These are phyloP conservation scores for Aspergillus neotritici DNA, from an alignment of 2,329 filamentous ascomycete species.

Conservation along the genomic window DNA sequence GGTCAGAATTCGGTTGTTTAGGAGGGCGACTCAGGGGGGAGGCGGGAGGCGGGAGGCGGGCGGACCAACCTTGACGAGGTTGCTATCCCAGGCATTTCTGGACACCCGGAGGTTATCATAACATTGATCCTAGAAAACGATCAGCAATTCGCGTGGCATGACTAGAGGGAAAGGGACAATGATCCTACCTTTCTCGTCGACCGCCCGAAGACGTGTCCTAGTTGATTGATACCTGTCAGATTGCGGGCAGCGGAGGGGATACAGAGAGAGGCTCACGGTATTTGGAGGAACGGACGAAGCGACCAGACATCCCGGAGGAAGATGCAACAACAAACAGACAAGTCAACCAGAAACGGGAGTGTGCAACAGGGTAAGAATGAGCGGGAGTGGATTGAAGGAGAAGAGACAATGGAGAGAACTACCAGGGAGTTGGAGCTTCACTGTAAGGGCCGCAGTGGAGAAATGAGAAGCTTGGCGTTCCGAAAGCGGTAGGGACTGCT, in stretches of 20 bases:
- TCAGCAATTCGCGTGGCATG: constrained; percentile 1
- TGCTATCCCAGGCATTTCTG: constrained; percentile 98
- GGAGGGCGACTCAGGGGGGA: constrained; percentile 7
- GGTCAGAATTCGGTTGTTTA: constrained; percentile 16
- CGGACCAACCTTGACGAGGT: constrained; percentile 79
- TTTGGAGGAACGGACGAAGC: constrained; percentile 68
- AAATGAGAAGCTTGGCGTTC: constrained; percentile 1
- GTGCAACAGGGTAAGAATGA: constrained; percentile 3
- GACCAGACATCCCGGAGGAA: constrained; percentile 54
- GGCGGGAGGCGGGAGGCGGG: constrained; percentile 23
- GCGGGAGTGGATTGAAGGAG: no score
- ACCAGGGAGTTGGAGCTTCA: background rate
- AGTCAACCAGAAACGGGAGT: constrained; percentile 9
- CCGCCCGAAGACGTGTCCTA: constrained; percentile 97
- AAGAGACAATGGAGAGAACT: constrained; percentile 5
- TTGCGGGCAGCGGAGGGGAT: constrained; percentile 20
- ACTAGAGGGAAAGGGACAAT: background rate
- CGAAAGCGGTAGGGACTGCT: no score
- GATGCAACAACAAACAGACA: constrained; percentile 11
- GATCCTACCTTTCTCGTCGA: constrained; percentile 68
- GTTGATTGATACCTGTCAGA: constrained; percentile 27
- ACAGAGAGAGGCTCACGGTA: constrained; percentile 53
- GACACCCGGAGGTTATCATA: constrained; percentile 98
- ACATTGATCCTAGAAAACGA: constrained; percentile 66
- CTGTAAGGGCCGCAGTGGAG: background rate